These are phyloP conservation scores for Monilinia aucupariae DNA, from an alignment of 2,329 filamentous ascomycete species.

Conservation along the genomic window DNA sequence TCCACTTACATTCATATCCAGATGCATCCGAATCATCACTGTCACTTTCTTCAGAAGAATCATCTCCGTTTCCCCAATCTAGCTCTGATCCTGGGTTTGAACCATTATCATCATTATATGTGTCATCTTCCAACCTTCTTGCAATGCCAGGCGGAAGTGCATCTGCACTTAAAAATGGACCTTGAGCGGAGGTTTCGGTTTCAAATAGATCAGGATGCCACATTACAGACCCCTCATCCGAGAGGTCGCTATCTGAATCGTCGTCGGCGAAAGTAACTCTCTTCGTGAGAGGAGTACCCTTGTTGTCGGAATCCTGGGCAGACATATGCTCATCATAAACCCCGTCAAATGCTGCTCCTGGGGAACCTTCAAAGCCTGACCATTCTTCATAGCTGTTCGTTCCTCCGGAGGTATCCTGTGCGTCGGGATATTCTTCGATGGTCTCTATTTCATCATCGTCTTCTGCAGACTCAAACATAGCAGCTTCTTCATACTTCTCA, in stretches of 20 bases:
- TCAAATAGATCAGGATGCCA: conserved; percentile 15
- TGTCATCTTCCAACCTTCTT: conserved; percentile 13
- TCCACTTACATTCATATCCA: conserved; percentile 16
- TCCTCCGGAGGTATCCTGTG: conserved; percentile 1
- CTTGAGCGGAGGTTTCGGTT: background rate
- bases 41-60: conserved; percentile 7
- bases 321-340: background rate
- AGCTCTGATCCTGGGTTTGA: background rate
- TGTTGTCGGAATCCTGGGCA: background rate
- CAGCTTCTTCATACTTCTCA: conserved; percentile 36
- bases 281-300: conserved; percentile 1
- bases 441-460: conserved; percentile 24
- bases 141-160: conserved; percentile 10
- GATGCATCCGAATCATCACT: conserved; percentile 9
- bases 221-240: conserved; percentile 5
- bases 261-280: background rate
- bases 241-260: background rate
- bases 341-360: background rate
- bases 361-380: conserved; percentile 5
- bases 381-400: conserved; percentile 6
- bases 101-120: conserved; percentile 11
- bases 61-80: conserved; percentile 6
- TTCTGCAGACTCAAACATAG: conserved; percentile 53
- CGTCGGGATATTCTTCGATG: background rate
- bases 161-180: conserved; percentile 11